Conservation (phyloP, 2,329 filamentous ascomycete species). For the Ceratocystis smalleyi region DNA sequence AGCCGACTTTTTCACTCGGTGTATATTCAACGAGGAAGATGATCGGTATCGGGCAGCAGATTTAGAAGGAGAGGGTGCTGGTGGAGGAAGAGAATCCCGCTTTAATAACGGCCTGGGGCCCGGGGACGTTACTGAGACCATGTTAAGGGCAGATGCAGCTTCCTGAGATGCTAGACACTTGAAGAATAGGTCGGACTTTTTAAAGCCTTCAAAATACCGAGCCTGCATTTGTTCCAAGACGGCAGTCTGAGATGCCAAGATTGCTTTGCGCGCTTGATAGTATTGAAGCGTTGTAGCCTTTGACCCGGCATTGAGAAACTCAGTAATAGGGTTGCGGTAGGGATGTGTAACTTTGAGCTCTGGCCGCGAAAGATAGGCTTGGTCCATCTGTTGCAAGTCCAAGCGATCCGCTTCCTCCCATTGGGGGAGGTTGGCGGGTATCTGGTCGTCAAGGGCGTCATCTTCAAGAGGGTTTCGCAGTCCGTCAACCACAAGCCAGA, state of each 20-base stretch:
- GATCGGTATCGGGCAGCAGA: slow-evolving; percentile 10
- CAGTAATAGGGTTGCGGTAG: slow-evolving; percentile 52
- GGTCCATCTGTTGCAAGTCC: slow-evolving; percentile 81
- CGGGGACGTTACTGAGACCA: not conserved
- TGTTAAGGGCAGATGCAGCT: slow-evolving; percentile 29
- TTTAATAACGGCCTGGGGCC: not conserved
- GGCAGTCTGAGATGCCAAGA: slow-evolving; percentile 66
- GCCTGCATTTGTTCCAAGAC: slow-evolving; percentile 74
- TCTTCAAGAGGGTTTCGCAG: slow-evolving; percentile 89
- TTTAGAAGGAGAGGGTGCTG: not conserved
- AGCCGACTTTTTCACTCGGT: slow-evolving; percentile 27
- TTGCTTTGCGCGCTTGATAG: slow-evolving; percentile 61
- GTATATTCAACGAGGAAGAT: slow-evolving; percentile 26
- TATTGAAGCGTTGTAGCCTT: slow-evolving; percentile 69
- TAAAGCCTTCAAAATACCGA: slow-evolving; percentile 69
- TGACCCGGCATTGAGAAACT: slow-evolving; percentile 65
- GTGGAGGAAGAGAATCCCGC: slow-evolving; percentile 2
- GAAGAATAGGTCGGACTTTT: slow-evolving; percentile 84
- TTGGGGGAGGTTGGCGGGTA: slow-evolving; percentile 44
- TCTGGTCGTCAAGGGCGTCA: slow-evolving; percentile 40
- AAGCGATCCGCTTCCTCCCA: slow-evolving; percentile 76
- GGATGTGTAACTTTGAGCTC: slow-evolving; percentile 64
- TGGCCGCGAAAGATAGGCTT: slow-evolving; percentile 68
- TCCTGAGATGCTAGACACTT: slow-evolving; percentile 90
- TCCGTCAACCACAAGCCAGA: slow-evolving; percentile 95